Evolutionary conservation across 495 filamentous ascomycete genomes (phyloP).

Genomic region (Penicillium egyptiacum): DNA sequence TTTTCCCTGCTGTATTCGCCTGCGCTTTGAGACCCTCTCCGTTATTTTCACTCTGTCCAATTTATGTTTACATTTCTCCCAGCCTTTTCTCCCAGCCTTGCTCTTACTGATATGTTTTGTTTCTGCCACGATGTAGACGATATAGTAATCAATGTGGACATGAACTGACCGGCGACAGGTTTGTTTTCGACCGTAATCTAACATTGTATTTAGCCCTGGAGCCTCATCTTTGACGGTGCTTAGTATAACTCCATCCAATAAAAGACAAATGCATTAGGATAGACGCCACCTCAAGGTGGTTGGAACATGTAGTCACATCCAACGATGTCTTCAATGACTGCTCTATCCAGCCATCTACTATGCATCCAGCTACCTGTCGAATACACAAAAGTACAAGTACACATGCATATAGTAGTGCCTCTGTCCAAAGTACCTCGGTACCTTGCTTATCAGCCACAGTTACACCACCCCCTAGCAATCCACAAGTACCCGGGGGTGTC

Average conservation of each 20-base stretch:
- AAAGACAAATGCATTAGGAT: not conserved
- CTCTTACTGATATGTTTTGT: constrained; percentile 20
- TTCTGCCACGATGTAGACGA: constrained; percentile 24
- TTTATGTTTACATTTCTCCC: constrained; percentile 15
- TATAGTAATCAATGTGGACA: constrained; percentile 26
- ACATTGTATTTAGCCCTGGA: not conserved
- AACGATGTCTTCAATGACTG: not conserved
- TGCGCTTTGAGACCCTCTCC: constrained; percentile 22
- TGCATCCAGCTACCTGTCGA: not conserved
- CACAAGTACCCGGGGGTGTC: constrained; percentile 16
- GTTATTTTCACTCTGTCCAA: constrained; percentile 14
- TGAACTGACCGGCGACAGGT: constrained; percentile 5
- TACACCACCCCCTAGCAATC: constrained; percentile 15
- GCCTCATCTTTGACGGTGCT: not conserved
- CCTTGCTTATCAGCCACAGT: constrained; percentile 22
- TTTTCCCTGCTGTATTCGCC: constrained; percentile 10
- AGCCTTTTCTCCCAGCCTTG: constrained; percentile 10
- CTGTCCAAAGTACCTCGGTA: constrained; percentile 15
- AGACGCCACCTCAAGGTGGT: too few species aligned
- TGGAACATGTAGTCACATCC: not conserved
- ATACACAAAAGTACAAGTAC: constrained; percentile 2
- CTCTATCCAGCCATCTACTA: not conserved
- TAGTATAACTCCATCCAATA: not conserved
- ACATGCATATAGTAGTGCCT: constrained; percentile 1
- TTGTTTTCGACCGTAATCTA: not conserved